Evolutionary conservation across 2,329 filamentous ascomycete species (phyloP), one percentile per base, ranked within the genome.

Genomic region (Calonectria leucothoes): DNA sequence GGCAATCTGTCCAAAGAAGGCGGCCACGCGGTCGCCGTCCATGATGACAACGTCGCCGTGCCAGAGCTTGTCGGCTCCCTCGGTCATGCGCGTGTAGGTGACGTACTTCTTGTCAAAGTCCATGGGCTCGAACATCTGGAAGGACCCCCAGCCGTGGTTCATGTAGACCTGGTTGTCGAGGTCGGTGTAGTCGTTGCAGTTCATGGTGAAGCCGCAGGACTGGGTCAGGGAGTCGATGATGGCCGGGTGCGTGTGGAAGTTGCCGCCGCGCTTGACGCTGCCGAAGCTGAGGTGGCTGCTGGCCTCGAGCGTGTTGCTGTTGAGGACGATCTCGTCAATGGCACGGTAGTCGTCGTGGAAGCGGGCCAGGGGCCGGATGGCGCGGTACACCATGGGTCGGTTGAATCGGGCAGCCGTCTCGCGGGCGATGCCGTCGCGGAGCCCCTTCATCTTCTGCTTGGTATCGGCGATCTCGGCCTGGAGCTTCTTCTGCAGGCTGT

Each of bases 11-110:
- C 75, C 77, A 35, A 79, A 77, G 57, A 70, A 77, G 0, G 77
- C 88, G 2, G 90, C 86, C 45, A 90, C 84, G 66, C 81, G 84
- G 39, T 89, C 88, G 48, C 87, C 86, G 31, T 91, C 88, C 70
- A 91, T 89, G 75, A 91, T 82, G 74, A 89, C 90, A 12, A 87
- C 88, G 75, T 91, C 88, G 52, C 89, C 89, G 35, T 74, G 67
- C 73, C 74, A 76, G 0, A 75, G 77, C 48, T 76, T 74, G 1
- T 78, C 77, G 4, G 75, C 27, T 0, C 77, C 77, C 12, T 67
- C 71, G 0, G 33, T 35, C 77, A 78, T 78, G 23, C 75, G 77
- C 0, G 77, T 78, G 4, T 79, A 78, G 1, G 77, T 76, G 4
- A 57, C 75, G 11, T 78, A 78, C 11, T 49, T 14, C 65, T 77